Base-by-base conservation (phyloP, 441 rosid species). In the Metrosideros polymorpha region DNA sequence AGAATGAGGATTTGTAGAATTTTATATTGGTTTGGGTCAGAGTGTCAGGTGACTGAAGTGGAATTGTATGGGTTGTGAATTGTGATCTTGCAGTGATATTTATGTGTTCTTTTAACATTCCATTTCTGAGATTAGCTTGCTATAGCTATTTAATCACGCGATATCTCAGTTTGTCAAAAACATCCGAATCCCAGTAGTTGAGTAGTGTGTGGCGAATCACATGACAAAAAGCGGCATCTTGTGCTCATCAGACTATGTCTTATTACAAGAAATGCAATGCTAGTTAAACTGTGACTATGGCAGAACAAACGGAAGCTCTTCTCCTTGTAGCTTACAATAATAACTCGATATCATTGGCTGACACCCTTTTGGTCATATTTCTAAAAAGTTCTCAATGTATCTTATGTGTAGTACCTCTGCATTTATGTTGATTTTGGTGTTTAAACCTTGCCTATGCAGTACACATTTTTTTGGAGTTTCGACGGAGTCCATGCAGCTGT, bases 401-500 rank as follows among this genome's bases (percentile, higher is more conserved):
- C 45, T 66, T 42, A 9, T 63, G 30, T 63, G 4, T 45, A 19
- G 77, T 35, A 19, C 27, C 79, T 1, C 79, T 12, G 15, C 24
- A 45, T 66, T 35, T 35, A 35, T 66, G 79, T 35, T 66, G 79
- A 66, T 66, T 66, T 66, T 66, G 79, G 25, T 35, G 79, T 66
- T 66, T 35, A 66, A 66, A 66, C 47, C 45, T 66, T 22, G 77
- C 79, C 79, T 35, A 22, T 12, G 79, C 59, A 85, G 87, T 54
- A 66, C 87, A 42, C 51, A 43, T 51, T 75, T 85, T 55, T 85
- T 85, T 55, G 87, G 87, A 12, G 87, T 85, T 19, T 85, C 87
- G 2, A 85, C 87, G 13, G 87, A 85, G 56, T 85, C 87, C 84
- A 85, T 85, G 87, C 87, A 85, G 43, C 53, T 85, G 42, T 85